A percentile compares a stretch with the other conserved stretches of the same genome.
These are phyloP conservation scores for Myriangium duriaei DNA, from an alignment of 2,329 filamentous ascomycete species.

Conservation along the genomic window DNA sequence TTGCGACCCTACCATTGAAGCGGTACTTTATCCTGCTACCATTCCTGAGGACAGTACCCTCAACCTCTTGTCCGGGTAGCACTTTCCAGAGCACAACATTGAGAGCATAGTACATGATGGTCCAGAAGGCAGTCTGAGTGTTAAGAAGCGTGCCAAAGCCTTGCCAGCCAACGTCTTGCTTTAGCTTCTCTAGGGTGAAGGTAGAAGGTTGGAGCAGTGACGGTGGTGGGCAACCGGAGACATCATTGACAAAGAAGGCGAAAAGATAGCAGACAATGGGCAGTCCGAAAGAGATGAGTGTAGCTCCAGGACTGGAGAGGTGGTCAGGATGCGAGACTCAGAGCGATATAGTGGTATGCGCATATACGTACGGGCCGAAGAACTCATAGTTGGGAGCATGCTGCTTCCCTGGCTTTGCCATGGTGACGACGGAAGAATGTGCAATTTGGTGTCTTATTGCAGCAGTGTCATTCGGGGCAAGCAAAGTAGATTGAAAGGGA, in stretches of 20 bases:
- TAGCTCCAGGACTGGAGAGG: slow-evolving; percentile 55
- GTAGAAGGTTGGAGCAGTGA: slow-evolving; percentile 55
- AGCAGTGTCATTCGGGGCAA: neutral
- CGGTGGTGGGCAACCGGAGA: slow-evolving; percentile 80
- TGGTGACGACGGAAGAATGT: neutral
- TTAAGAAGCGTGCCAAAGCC: slow-evolving; percentile 61
- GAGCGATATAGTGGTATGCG: neutral
- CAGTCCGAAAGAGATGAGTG: slow-evolving; percentile 65
- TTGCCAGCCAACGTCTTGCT: slow-evolving; percentile 73
- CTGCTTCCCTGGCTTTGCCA: slow-evolving; percentile 12
- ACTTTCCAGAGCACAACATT: slow-evolving; percentile 63
- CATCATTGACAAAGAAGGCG: slow-evolving; percentile 80
- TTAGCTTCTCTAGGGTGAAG: slow-evolving; percentile 51
- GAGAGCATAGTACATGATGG: slow-evolving; percentile 65
- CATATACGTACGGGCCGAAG: slow-evolving; percentile 33
- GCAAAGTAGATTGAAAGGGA: neutral
- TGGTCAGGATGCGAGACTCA: neutral
- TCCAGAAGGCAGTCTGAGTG: slow-evolving; percentile 54
- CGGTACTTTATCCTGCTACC: slow-evolving; percentile 72
- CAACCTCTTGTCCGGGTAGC: slow-evolving; percentile 58
- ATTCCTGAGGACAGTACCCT: slow-evolving; percentile 57
- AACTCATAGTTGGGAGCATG: slow-evolving; percentile 33
- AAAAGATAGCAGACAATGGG: slow-evolving; percentile 69
- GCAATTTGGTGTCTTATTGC: neutral
- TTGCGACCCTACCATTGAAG: slow-evolving; percentile 48